Percentiles rank a stretch among this genome's conserved stretches.
Conservation (phyloP, 139 green algal species). For the Picochlorum sp. region DNA sequence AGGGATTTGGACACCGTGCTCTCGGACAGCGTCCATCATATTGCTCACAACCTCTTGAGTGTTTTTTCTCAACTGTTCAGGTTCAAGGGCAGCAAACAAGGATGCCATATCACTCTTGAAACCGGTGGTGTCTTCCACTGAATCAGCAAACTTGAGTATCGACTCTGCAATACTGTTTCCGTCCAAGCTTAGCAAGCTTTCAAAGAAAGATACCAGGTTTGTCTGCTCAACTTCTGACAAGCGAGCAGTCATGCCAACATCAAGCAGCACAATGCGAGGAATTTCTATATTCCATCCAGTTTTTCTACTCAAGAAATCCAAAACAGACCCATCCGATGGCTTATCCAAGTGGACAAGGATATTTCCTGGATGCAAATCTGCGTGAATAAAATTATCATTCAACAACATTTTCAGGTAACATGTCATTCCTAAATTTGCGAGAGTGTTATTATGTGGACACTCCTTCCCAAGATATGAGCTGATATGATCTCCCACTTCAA, state of each 20-base stretch:
- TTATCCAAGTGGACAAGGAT: constrained; percentile 60
- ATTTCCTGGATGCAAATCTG: constrained; percentile 90
- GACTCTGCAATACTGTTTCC: constrained; percentile 50
- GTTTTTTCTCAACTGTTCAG: constrained; percentile 53
- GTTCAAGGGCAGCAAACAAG: constrained; percentile 63
- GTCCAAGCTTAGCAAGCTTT: constrained; percentile 51
- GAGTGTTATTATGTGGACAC: constrained; percentile 44
- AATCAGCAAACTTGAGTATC: constrained; percentile 59
- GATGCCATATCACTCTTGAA: constrained; percentile 57
- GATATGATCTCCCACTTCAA: constrained; percentile 67
- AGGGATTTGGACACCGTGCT: constrained; percentile 53
- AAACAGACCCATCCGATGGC: background rate
- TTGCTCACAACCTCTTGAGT: constrained; percentile 61
- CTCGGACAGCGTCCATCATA: constrained; percentile 71
- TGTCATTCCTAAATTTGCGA: constrained; percentile 69
- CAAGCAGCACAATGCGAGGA: constrained; percentile 67
- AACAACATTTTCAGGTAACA: constrained; percentile 90
- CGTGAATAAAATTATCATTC: constrained; percentile 86
- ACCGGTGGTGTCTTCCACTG: constrained; percentile 34
- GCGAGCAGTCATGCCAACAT: constrained; percentile 80
- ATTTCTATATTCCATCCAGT: background rate
- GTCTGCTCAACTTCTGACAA: constrained; percentile 58
- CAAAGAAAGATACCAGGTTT: constrained; percentile 85
- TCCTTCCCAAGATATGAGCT: constrained; percentile 45
- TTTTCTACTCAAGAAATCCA: background rate